phyloP scores from a whole-genome alignment of 2,329 filamentous ascomycete genomes.

The Fusarium virguliforme region DNA sequence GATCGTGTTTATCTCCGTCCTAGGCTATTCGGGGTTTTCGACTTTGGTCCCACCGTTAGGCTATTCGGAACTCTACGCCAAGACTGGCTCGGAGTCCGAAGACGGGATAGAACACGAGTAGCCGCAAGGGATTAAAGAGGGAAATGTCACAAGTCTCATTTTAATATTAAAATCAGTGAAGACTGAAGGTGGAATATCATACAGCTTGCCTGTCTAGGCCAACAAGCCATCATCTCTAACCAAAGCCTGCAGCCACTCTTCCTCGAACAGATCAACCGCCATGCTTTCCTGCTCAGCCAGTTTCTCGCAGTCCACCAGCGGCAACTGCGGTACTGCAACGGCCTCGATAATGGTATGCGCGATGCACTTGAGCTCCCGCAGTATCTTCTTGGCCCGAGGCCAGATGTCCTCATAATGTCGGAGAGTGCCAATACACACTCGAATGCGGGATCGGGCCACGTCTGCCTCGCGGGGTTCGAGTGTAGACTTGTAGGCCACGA shows the following conservation, averaged over 20 bases:
- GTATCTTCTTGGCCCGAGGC: background rate
- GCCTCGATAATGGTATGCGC: background rate
- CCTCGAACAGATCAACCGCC: background rate
- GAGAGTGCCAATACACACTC: constrained; percentile 1
- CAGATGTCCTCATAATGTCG: background rate
- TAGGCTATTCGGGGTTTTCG: background rate
- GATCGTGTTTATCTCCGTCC: background rate
- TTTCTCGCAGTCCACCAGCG: background rate
- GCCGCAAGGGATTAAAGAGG: background rate
- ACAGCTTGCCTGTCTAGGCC: background rate
- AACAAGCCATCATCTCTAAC: background rate
- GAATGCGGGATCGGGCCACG: background rate
- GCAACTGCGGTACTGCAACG: background rate
- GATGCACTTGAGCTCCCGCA: constrained; percentile 4
- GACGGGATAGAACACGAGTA: background rate
- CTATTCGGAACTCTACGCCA: background rate
- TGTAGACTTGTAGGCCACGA: background rate
- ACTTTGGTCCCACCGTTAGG: background rate
- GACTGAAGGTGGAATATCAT: no score
- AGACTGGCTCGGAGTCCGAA: background rate
- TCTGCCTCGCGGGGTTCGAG: background rate
- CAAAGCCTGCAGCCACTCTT: background rate
- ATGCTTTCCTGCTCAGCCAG: background rate
- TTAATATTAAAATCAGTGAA: background rate
- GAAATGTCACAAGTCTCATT: background rate